A percentile compares a stretch with the other conserved stretches of the same genome.
phyloP scores from a whole-genome alignment of 1,284 basidiomycete species.

The Schizophyllum amplum region DNA sequence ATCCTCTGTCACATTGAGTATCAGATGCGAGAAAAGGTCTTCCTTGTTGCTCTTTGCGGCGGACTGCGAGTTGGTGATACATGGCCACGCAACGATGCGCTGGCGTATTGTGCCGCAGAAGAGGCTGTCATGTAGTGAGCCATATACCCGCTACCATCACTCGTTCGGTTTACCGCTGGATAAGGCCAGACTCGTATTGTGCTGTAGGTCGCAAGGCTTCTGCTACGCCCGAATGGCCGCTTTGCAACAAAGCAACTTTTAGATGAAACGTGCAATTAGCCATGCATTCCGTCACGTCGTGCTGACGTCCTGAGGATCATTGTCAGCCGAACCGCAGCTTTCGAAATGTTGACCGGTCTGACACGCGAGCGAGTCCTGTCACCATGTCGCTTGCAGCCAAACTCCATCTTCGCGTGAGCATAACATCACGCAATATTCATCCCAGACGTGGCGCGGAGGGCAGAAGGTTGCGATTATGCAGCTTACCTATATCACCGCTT shows the following conservation, averaged over 20 bases:
- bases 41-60: slow-evolving; percentile 75
- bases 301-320: slow-evolving; percentile 71
- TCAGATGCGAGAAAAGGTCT: slow-evolving; percentile 88
- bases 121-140: slow-evolving; percentile 46
- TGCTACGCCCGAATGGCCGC: slow-evolving; percentile 54
- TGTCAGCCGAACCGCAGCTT: background rate
- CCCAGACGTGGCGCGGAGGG: too few species aligned
- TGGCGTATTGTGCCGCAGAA: slow-evolving; percentile 87
- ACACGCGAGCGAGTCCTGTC: slow-evolving; percentile 22
- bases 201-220: slow-evolving; percentile 26
- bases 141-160: background rate
- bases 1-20: slow-evolving; percentile 87
- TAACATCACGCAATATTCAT: slow-evolving; percentile 51
- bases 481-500: too few species aligned
- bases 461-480: too few species aligned
- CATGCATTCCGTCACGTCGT: slow-evolving; percentile 97
- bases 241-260: slow-evolving; percentile 80
- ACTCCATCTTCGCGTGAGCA: slow-evolving; percentile 75
- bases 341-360: too few species aligned
- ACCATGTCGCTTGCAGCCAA: slow-evolving; percentile 76
- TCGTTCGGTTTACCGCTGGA: slow-evolving; percentile 37
- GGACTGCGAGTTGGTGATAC: slow-evolving; percentile 33
- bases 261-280: slow-evolving; percentile 99
- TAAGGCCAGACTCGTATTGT: slow-evolving; percentile 13
- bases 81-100: slow-evolving; percentile 38